Percentiles rank a stretch among this genome's conserved stretches.
Evolutionary conservation across 2,329 filamentous ascomycete genomes (phyloP).

Genomic region (Alternaria angustiovoidea): DNA sequence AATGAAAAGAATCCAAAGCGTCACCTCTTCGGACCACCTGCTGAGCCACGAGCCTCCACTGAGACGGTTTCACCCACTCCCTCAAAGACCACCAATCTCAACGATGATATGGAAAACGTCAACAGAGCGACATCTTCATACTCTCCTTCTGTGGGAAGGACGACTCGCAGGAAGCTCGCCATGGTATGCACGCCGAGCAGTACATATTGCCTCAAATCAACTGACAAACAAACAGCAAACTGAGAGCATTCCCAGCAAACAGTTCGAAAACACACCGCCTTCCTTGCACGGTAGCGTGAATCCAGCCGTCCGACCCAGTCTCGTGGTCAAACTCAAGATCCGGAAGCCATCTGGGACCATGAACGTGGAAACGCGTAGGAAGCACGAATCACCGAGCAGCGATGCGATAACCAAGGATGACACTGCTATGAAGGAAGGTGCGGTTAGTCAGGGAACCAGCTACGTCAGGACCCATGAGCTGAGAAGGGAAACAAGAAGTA

Average conservation of each 20-base stretch:
- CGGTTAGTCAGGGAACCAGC: accelerated
- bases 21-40: neutral
- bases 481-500: neutral
- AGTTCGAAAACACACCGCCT: neutral
- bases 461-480: neutral
- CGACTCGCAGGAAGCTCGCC: neutral
- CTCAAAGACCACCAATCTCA: neutral
- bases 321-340: slow-evolving; percentile 3
- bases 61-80: neutral
- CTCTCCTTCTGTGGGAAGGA: neutral
- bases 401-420: neutral
- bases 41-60: neutral
- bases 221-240: neutral
- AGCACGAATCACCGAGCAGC: neutral
- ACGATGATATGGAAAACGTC: neutral
- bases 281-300: neutral
- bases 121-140: neutral
- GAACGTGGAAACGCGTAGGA: neutral
- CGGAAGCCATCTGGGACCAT: neutral
- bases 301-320: neutral
- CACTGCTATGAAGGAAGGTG: neutral
- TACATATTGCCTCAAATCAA: neutral
- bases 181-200: neutral
- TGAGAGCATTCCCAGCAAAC: neutral
- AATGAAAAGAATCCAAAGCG: slow-evolving; percentile 1